Conservation (phyloP, 2,329 filamentous ascomycete genomes). For the Raffaelea arxii region DNA sequence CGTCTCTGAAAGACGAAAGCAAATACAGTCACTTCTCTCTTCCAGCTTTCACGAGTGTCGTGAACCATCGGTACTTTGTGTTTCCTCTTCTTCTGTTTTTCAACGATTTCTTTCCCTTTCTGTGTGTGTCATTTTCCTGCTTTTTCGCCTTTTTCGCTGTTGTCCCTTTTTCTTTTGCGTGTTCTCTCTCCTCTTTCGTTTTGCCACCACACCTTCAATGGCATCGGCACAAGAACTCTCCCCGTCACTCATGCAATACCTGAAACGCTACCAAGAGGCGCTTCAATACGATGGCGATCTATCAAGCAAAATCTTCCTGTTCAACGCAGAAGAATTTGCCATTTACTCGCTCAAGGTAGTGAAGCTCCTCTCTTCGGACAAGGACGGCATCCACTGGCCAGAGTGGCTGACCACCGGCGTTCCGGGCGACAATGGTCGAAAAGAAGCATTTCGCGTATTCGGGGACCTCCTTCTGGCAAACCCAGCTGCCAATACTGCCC, state of each 20-base stretch:
- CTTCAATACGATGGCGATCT: neutral
- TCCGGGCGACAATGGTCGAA: neutral
- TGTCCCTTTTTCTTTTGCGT: neutral
- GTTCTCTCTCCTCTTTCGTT: neutral
- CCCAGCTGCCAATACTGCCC: neutral
- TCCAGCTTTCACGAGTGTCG: no score
- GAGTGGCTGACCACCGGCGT: neutral
- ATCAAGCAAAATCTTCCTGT: neutral
- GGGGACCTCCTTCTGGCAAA: neutral
- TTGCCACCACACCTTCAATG: neutral
- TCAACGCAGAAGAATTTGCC: neutral
- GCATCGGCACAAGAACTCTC: no score
- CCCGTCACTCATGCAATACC: neutral
- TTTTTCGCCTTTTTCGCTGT: neutral
- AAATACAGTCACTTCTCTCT: neutral
- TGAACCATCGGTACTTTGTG: no score
- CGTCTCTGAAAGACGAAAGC: neutral
- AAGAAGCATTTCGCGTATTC: neutral
- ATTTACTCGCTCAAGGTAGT: neutral
- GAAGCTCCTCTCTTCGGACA: neutral
- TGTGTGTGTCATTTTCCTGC: neutral
- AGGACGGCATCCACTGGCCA: neutral
- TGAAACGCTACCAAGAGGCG: neutral
- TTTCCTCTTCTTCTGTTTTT: neutral
- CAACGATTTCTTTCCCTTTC: neutral